Evolutionary conservation across 2,329 filamentous ascomycete genomes (phyloP).

Genomic region (Fusarium sp.): DNA sequence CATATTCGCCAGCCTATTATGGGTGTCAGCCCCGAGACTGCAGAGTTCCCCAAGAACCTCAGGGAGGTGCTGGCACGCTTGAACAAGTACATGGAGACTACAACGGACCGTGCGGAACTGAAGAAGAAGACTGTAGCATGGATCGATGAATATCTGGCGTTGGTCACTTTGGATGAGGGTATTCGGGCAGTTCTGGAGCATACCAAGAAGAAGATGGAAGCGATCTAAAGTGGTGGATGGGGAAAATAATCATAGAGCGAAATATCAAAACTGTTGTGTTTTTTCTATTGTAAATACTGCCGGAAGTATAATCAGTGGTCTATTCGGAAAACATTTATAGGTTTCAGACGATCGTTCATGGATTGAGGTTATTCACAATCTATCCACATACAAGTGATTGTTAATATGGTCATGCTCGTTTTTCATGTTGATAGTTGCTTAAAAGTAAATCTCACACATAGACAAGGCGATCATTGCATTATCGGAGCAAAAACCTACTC

Average conservation of each 20-base stretch:
- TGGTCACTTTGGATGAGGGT: constrained; percentile 64
- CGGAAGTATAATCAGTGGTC: neutral
- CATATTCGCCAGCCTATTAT: constrained; percentile 77
- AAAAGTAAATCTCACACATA: neutral
- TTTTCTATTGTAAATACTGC: neutral
- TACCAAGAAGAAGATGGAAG: constrained; percentile 53
- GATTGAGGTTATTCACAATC: neutral
- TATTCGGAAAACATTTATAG: neutral
- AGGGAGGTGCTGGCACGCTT: constrained; percentile 72
- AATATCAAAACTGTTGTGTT: neutral
- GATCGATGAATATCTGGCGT: constrained; percentile 64
- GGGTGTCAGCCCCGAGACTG: constrained; percentile 70
- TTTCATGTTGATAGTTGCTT: neutral
- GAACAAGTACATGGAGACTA: constrained; percentile 60
- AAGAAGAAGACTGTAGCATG: constrained; percentile 62
- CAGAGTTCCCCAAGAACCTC: constrained; percentile 79
- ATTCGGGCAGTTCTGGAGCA: constrained; percentile 67
- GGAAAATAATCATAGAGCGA: neutral
- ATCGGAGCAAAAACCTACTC: neutral
- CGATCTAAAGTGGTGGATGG: constrained; percentile 4
- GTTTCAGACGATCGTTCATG: neutral
- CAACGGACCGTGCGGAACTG: constrained; percentile 59
- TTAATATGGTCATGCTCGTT: neutral
- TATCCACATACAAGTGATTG: neutral
- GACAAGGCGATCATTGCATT: no score